Percentiles rank a stretch among this genome's conserved stretches.
These are phyloP conservation scores for Conticribra weissflogii DNA, from an alignment of 108 stramenopile species.

Conservation along the genomic window DNA sequence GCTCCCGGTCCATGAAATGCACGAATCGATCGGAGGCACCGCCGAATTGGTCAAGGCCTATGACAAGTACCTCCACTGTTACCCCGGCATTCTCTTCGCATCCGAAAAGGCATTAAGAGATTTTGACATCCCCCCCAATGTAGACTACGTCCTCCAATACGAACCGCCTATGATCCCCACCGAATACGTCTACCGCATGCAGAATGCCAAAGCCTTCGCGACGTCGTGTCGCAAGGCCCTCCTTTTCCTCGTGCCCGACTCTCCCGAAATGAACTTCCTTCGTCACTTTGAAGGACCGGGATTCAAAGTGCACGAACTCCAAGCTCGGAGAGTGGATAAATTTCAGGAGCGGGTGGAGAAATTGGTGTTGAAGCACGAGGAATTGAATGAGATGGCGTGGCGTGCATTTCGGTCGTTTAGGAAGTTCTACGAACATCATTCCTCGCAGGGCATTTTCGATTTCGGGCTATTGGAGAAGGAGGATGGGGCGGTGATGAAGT, in stretches of 20 bases:
- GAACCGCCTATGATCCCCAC: constrained; percentile 27
- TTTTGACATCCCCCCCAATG: constrained; percentile 29
- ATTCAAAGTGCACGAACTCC: constrained; percentile 6
- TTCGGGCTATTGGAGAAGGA: too few species aligned
- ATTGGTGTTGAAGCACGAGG: constrained; percentile 20
- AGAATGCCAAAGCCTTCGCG: not conserved
- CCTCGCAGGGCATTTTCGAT: constrained; percentile 8
- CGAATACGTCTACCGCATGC: constrained; percentile 26
- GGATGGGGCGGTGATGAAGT: constrained; percentile 7
- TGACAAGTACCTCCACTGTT: constrained; percentile 8
- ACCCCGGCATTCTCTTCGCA: constrained; percentile 31
- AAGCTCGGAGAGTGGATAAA: constrained; percentile 17
- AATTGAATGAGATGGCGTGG: constrained; percentile 20
- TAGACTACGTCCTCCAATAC: constrained; percentile 28
- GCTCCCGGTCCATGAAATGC: constrained; percentile 15
- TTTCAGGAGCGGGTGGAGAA: constrained; percentile 16
- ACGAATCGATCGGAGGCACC: constrained; percentile 4
- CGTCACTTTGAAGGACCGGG: constrained; percentile 5
- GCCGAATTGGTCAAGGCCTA: constrained; percentile 6
- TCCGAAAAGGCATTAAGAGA: constrained; percentile 20
- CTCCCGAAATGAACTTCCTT: constrained; percentile 20
- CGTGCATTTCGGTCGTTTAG: constrained; percentile 13
- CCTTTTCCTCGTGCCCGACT: constrained; percentile 16
- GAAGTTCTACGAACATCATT: constrained; percentile 5
- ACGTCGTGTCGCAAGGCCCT: constrained; percentile 25